phyloP scores from a whole-genome alignment of 2,329 filamentous ascomycete genomes.

The Passalora sequoiae region DNA sequence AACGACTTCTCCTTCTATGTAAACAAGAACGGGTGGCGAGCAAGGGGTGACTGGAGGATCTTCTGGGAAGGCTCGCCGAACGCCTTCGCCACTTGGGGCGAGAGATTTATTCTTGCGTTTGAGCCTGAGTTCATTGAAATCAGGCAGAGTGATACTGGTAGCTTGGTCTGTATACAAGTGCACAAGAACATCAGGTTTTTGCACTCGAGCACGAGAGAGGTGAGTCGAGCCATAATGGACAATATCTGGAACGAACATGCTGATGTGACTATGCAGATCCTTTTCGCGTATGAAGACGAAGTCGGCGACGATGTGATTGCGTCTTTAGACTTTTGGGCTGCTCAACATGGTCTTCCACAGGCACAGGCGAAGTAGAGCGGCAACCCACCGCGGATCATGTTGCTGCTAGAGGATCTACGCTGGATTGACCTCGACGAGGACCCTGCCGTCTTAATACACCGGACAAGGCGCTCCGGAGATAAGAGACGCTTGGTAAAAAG shows the following conservation, averaged over 20 bases:
- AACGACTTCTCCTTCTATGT: constrained; percentile 99
- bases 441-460: too few species aligned
- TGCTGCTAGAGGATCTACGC: too few species aligned
- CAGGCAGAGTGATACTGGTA: constrained; percentile 86
- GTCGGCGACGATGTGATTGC: constrained; percentile 88
- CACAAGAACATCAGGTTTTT: constrained; percentile 97
- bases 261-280: constrained; percentile 57
- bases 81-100: constrained; percentile 89
- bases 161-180: constrained; percentile 87
- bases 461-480: too few species aligned
- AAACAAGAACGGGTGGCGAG: constrained; percentile 96
- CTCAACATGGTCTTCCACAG: constrained; percentile 20
- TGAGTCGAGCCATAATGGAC: constrained; percentile 43
- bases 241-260: not conserved
- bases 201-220: constrained; percentile 90
- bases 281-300: constrained; percentile 97
- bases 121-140: constrained; percentile 98
- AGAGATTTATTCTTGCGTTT: constrained; percentile 87
- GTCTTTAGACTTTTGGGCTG: constrained; percentile 86
- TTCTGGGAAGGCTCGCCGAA: constrained; percentile 94
- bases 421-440: too few species aligned
- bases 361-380: not conserved
- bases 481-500: too few species aligned
- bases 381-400: not conserved
- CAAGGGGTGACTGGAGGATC: constrained; percentile 92